Evolutionary conservation across 2,329 filamentous ascomycete species (phyloP), one percentile per base, ranked within the genome.

Genomic region (Cytospora chrysosperma): DNA sequence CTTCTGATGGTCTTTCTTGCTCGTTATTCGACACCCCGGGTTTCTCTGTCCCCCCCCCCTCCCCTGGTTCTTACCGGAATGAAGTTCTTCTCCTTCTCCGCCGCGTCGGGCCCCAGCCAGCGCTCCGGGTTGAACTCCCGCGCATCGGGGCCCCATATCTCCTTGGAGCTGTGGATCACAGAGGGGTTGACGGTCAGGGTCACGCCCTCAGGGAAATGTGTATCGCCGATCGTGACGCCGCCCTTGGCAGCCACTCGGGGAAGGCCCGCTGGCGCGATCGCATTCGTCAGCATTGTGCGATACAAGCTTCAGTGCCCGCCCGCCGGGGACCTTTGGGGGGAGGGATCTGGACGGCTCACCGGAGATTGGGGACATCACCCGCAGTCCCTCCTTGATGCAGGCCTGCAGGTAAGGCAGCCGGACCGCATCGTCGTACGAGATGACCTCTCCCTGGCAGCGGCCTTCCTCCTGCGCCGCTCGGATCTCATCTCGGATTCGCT

Each of bases 311-410:
- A 5, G 24, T n/a, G 28, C 6, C 19, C 61, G 34, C 19, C n/a
- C n/a, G n/a, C n/a, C n/a, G n/a, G n/a, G n/a, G n/a, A n/a, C n/a
- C n/a, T n/a, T n/a, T n/a, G n/a, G n/a, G n/a, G n/a, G n/a, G n/a
- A n/a, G 1, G 72, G 67, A 19, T 67, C 70, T 3, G 73, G 19
- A 13, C 27, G 13, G 52, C 34, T 21, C 49, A 58, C 60, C 56
- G 26, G 56, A 59, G 26, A 59, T 59, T 4, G 56, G 56, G 0
- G 67, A 65, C 58, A 72, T 70, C 27, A 75, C 60, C 17, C 73
- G 67, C 30, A 76, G 63, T 1, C 69, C 67, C 65, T 76, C 74
- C 65, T 74, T 73, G 61, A 76, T 72, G 59, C 73, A 74, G 15
- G 74, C 74, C 51, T 72, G 70, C 24, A 76, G 67, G 61, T 72